These are phyloP conservation scores for Kwoniella sp. DNA, from an alignment of 768 basidiomycete genomes.

Conservation along the genomic window DNA sequence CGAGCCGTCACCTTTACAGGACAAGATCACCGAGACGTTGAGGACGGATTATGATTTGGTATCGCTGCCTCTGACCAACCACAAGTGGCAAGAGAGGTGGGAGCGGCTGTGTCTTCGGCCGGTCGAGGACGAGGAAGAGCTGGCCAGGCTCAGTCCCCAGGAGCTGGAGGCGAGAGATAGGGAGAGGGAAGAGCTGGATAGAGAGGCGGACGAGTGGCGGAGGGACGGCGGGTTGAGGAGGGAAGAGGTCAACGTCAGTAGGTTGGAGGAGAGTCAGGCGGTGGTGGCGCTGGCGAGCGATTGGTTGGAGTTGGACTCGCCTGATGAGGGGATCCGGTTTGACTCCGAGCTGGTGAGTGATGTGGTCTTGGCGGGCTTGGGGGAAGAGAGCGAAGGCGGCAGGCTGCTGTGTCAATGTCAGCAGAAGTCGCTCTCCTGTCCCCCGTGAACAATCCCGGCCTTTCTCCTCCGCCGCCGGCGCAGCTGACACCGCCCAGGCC, in stretches of 20 bases:
- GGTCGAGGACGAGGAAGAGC: conserved; percentile 37
- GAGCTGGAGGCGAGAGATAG: conserved; percentile 48
- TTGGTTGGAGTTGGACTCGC: conserved; percentile 91
- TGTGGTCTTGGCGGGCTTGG: no score
- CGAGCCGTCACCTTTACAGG: conserved; percentile 33
- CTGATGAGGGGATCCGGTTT: conserved; percentile 88
- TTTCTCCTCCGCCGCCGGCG: neutral
- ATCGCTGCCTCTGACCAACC: conserved; percentile 83
- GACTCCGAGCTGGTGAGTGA: conserved; percentile 85
- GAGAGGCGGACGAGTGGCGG: conserved; percentile 80
- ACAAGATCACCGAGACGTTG: conserved; percentile 29
- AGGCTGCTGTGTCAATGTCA: no score
- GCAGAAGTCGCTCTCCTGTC: no score
- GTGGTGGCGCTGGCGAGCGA: conserved; percentile 75
- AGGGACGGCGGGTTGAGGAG: conserved; percentile 68
- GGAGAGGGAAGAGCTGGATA: conserved; percentile 48
- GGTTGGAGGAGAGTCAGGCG: conserved; percentile 59
- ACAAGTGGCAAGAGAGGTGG: conserved; percentile 83
- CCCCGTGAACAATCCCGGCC: no score
- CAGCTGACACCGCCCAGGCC: conserved; percentile 62
- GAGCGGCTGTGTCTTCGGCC: conserved; percentile 69
- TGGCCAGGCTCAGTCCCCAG: neutral
- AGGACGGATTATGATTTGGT: conserved; percentile 65
- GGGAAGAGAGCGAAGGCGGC: no score
- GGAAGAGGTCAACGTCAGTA: conserved; percentile 83